Percentiles rank a stretch among this genome's conserved stretches.
Conservation (phyloP, 805 yeast genomes). For the Metschnikowia reukaufii region DNA sequence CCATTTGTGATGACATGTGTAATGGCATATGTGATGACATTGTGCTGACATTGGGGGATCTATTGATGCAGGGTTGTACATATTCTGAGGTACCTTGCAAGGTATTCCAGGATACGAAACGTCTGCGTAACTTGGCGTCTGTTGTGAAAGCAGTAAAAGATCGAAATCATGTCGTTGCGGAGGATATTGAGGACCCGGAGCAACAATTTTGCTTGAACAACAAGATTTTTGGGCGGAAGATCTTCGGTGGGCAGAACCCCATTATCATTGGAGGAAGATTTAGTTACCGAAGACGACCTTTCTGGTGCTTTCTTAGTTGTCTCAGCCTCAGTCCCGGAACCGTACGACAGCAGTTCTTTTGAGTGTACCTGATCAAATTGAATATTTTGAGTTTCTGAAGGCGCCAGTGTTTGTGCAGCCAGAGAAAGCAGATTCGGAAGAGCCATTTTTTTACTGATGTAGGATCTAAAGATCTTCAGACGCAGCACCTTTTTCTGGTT, state of each 20-base stretch:
- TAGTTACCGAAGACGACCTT: neutral
- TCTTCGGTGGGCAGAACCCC: neutral
- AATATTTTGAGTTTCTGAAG: neutral
- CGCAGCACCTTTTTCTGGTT: constrained; percentile 31
- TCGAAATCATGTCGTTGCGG: neutral
- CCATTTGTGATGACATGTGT: neutral
- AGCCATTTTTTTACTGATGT: constrained; percentile 26
- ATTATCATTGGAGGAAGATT: neutral
- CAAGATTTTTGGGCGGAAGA: neutral
- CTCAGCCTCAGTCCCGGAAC: neutral
- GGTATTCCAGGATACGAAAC: neutral
- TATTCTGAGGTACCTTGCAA: neutral
- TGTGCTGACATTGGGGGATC: no score
- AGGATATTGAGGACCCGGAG: neutral
- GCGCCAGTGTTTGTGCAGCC: neutral
- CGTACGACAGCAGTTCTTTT: constrained; percentile 1
- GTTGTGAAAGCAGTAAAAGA: neutral
- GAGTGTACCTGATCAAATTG: neutral
- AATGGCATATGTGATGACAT: neutral
- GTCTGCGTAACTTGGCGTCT: neutral
- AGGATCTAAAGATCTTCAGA: constrained; percentile 35
- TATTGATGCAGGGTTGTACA: neutral
- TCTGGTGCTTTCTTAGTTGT: neutral
- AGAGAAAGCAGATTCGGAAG: neutral
- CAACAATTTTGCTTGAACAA: neutral